A percentile compares a stretch with the other conserved stretches of the same genome.
phyloP scores from a whole-genome alignment of 306 rosid species.

The cucumber (Cucumis sativus) region Cucumber_9930_V3 NC_026658.2:24358001-24358500 shows the following conservation, averaged over 20 bases:
- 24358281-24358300: conserved; percentile 2
- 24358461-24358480: not conserved
- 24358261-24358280: conserved; percentile 2
- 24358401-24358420: conserved; percentile 80
- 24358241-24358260: not conserved
- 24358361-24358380: conserved; percentile 39
- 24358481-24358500: not conserved
- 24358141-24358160: conserved; percentile 29
- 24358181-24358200: conserved; percentile 11
- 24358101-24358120: conserved; percentile 26
- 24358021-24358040: conserved; percentile 5
- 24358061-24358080: conserved; percentile 37
- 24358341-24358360: conserved; percentile 41
- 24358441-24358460: not conserved
- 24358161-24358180: conserved; percentile 63
- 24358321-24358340: conserved; percentile 5
- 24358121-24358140: conserved; percentile 16
- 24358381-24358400: conserved; percentile 32
- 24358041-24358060: conserved; percentile 48
- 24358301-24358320: conserved; percentile 3
- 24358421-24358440: conserved; percentile 93
- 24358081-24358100: conserved; percentile 62
- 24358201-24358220: conserved; percentile 1
- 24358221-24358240: not conserved
- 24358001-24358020: not conserved